Percentiles rank a stretch among this genome's conserved stretches.
phyloP scores from a whole-genome alignment of 2,329 filamentous ascomycete genomes.

The Chalara sp. region DNA sequence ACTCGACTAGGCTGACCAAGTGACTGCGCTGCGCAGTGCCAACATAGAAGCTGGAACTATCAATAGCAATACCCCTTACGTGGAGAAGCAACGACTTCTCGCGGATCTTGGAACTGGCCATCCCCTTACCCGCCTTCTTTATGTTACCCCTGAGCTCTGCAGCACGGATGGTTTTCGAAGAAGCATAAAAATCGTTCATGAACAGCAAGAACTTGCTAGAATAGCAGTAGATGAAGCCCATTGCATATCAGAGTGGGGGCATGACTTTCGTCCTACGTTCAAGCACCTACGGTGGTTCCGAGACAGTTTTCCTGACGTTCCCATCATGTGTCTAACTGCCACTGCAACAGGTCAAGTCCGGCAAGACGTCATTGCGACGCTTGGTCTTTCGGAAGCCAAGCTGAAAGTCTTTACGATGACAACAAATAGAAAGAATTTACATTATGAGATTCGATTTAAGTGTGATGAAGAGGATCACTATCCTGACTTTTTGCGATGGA shows the following conservation, averaged over 20 bases:
- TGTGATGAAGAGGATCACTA: conserved; percentile 68
- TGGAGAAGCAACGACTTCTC: conserved; percentile 63
- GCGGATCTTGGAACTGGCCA: conserved; percentile 83
- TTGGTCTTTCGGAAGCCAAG: conserved; percentile 58
- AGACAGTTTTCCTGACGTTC: conserved; percentile 72
- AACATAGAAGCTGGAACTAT: conserved; percentile 78
- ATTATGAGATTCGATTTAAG: conserved; percentile 84
- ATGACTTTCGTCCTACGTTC: conserved; percentile 93
- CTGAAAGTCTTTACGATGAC: conserved; percentile 76
- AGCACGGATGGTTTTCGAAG: conserved; percentile 70
- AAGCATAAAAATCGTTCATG: conserved; percentile 64
- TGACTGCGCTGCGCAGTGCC: conserved; percentile 67
- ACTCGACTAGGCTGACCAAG: conserved; percentile 71
- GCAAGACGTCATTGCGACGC: conserved; percentile 71
- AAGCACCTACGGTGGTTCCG: conserved; percentile 84
- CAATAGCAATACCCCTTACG: conserved; percentile 69
- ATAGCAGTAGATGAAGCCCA: conserved; percentile 93
- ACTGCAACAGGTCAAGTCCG: conserved; percentile 79
- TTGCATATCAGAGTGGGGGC: conserved; percentile 97
- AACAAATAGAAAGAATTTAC: conserved; percentile 76
- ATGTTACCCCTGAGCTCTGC: conserved; percentile 90
- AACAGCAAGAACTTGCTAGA: conserved; percentile 77
- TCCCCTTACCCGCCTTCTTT: conserved; percentile 74
- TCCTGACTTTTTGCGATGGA: conserved; percentile 68
- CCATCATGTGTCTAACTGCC: conserved; percentile 87